These are phyloP conservation scores for Nigrospora sphaerica DNA, from an alignment of 2,329 filamentous ascomycete species.

Conservation along the genomic window DNA sequence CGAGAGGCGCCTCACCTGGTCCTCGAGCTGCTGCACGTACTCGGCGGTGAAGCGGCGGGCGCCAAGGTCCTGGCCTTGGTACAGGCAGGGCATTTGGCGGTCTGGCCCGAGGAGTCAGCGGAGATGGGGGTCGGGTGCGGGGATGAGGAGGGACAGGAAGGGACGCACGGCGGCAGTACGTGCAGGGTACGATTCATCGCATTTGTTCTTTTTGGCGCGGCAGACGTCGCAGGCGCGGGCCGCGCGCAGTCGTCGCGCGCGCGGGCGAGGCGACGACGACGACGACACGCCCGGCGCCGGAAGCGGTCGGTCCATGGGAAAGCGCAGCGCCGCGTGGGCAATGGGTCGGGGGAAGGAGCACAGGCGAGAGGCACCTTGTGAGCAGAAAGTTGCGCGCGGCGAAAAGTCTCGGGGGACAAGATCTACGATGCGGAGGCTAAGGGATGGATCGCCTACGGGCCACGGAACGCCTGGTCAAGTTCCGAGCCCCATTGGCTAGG, in stretches of 20 bases:
- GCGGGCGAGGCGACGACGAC: not conserved
- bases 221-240: conserved; percentile 38
- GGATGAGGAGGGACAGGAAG: not conserved
- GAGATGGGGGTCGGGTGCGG: not conserved
- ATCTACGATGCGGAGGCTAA: too few relatives aligned
- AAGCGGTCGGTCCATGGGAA: too few relatives aligned
- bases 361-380: too few relatives aligned
- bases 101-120: conserved; percentile 4
- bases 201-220: conserved; percentile 40
- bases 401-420: too few relatives aligned
- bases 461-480: too few relatives aligned
- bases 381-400: too few relatives aligned
- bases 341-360: too few relatives aligned
- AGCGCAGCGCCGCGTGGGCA: too few relatives aligned
- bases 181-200: conserved; percentile 33
- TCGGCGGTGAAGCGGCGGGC: conserved; percentile 13
- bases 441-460: too few relatives aligned
- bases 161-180: conserved; percentile 9
- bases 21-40: conserved; percentile 13
- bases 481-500: too few relatives aligned
- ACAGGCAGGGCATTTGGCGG: conserved; percentile 17
- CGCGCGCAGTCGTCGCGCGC: conserved; percentile 25
- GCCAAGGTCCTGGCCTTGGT: conserved; percentile 14
- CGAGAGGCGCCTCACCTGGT: conserved; percentile 12
- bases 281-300: too few relatives aligned